A percentile compares a stretch with the other conserved stretches of the same genome.
phyloP scores from a whole-genome alignment of 306 rosid genomes.

The Boehmeria nivea region DNA sequence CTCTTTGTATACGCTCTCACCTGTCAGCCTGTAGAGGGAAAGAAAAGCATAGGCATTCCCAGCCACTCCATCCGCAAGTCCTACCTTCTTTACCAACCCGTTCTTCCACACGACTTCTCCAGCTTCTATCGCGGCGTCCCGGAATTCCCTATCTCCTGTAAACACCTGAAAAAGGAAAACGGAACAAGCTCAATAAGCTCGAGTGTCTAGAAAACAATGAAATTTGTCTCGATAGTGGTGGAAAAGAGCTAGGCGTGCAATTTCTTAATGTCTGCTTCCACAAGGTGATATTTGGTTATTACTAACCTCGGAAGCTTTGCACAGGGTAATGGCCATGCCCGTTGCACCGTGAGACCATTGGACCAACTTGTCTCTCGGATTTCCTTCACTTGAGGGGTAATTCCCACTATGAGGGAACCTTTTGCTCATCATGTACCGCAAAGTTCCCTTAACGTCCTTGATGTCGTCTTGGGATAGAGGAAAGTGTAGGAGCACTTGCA shows the following conservation, averaged over 20 bases:
- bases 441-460: constrained; percentile 70
- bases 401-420: constrained; percentile 81
- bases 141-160: constrained; percentile 56
- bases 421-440: constrained; percentile 71
- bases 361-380: constrained; percentile 69
- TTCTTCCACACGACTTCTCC: constrained; percentile 95
- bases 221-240: no score
- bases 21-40: constrained; percentile 58
- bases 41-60: constrained; percentile 85
- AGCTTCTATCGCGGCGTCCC: constrained; percentile 93
- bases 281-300: no score
- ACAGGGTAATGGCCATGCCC: constrained; percentile 75
- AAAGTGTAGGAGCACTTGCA: constrained; percentile 75
- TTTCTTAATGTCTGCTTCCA: no score
- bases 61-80: constrained; percentile 78
- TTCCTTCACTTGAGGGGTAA: constrained; percentile 94
- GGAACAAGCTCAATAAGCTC: no score
- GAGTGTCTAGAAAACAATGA: no score
- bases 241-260: no score
- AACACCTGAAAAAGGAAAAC: constrained; percentile 41
- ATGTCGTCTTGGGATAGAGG: constrained; percentile 55
- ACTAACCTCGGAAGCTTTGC: constrained; percentile 82
- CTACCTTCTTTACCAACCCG: constrained; percentile 72
- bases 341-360: constrained; percentile 95
- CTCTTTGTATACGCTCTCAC: constrained; percentile 61